phyloP scores from a whole-genome alignment of 192 early-diverging fungal genomes.

The Coemansia sp. region DNA sequence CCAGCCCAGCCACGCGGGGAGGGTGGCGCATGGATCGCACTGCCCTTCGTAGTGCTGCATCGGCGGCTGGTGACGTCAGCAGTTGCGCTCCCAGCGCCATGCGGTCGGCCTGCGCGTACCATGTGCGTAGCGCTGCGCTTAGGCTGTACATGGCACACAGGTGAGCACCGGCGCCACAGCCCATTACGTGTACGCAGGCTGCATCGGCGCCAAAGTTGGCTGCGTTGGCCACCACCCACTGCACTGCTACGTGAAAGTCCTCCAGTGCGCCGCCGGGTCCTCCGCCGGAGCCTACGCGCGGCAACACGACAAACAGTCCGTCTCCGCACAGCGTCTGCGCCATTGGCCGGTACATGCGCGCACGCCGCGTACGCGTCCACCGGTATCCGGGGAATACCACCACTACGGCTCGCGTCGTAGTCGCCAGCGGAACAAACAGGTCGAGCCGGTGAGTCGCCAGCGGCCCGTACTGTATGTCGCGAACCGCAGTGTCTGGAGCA shows the following conservation, averaged over 20 bases:
- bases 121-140: conserved; percentile 42
- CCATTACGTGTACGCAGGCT: conserved; percentile 38
- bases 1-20: conserved; percentile 42
- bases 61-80: conserved; percentile 25
- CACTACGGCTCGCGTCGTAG: conserved; percentile 21
- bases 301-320: conserved; percentile 51
- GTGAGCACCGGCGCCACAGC: conserved; percentile 51
- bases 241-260: conserved; percentile 47
- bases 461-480: conserved; percentile 52
- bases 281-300: conserved; percentile 37
- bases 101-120: conserved; percentile 53
- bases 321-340: conserved; percentile 52
- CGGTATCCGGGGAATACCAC: conserved; percentile 48
- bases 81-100: conserved; percentile 40
- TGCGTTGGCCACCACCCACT: conserved; percentile 51
- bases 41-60: conserved; percentile 30
- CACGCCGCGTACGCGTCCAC: conserved; percentile 47
- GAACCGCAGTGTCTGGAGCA: conserved; percentile 46
- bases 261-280: conserved; percentile 32
- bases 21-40: conserved; percentile 27
- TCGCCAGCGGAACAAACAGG: conserved; percentile 43
- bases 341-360: conserved; percentile 52
- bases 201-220: conserved; percentile 49
- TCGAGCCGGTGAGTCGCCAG: conserved; percentile 48
- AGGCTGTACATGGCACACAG: conserved; percentile 53